Evolutionary conservation across 2,329 filamentous ascomycete species (phyloP).

Genomic region (Hypoxylon sp.): DNA sequence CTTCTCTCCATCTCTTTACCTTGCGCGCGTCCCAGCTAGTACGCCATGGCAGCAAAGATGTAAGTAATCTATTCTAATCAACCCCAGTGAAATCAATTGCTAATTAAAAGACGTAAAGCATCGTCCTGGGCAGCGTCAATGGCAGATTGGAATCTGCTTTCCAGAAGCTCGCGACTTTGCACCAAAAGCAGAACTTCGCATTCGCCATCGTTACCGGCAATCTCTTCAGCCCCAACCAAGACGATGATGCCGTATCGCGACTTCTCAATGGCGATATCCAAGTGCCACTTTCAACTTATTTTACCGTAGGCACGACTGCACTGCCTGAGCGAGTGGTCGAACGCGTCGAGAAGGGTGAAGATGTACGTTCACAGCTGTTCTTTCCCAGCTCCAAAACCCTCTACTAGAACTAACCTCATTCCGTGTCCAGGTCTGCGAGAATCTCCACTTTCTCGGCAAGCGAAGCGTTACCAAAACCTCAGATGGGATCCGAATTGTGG

Average conservation of each 20-base stretch:
- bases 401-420: constrained; percentile 6
- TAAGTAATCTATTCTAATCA: constrained; percentile 51
- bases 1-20: constrained; percentile 13
- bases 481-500: constrained; percentile 89
- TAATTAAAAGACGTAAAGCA: constrained; percentile 61
- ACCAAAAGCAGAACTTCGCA: constrained; percentile 89
- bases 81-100: background rate
- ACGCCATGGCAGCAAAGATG: constrained; percentile 66
- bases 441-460: constrained; percentile 91
- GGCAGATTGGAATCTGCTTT: constrained; percentile 84
- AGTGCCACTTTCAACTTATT: constrained; percentile 90
- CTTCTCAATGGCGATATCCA: constrained; percentile 80
- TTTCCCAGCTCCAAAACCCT: background rate
- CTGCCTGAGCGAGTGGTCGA: constrained; percentile 79
- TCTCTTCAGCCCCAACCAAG: constrained; percentile 76
- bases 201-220: constrained; percentile 89
- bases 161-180: constrained; percentile 82
- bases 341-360: constrained; percentile 79
- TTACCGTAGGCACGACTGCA: constrained; percentile 81
- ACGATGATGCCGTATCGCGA: constrained; percentile 71
- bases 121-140: constrained; percentile 86
- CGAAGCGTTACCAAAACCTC: constrained; percentile 89
- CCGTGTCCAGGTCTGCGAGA: constrained; percentile 77
- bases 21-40: background rate
- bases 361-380: constrained; percentile 54